These are phyloP conservation scores for Psilocybe subaeruginosa DNA, from an alignment of 768 basidiomycete genomes.

Conservation along the genomic window DNA sequence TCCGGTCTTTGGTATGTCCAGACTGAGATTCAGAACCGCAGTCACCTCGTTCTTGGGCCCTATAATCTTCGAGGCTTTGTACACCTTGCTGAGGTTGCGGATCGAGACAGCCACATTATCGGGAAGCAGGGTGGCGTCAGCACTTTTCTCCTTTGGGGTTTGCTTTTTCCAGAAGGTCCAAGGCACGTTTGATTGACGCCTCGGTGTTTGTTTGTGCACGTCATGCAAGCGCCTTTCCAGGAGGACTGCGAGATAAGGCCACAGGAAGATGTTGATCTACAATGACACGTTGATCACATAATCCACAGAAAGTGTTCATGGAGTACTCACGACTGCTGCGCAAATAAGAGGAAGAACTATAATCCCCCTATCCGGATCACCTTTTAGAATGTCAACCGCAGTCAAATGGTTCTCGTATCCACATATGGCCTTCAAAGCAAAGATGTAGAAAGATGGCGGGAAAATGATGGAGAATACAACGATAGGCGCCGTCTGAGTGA, in stretches of 20 bases:
- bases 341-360: constrained; percentile 62
- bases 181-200: background rate
- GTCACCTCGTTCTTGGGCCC: constrained; percentile 51
- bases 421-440: constrained; percentile 66
- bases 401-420: constrained; percentile 67
- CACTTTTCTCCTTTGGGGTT: background rate
- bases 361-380: constrained; percentile 66
- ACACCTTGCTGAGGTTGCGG: constrained; percentile 63
- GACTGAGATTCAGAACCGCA: constrained; percentile 66
- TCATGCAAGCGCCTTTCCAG: constrained; percentile 68
- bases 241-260: constrained; percentile 67
- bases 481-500: constrained; percentile 46
- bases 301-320: background rate
- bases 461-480: constrained; percentile 72
- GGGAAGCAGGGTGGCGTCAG: background rate
- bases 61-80: constrained; percentile 47
- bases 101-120: constrained; percentile 61
- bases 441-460: constrained; percentile 78
- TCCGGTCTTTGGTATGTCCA: constrained; percentile 71
- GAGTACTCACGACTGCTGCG: constrained; percentile 61
- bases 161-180: background rate
- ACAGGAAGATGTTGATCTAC: constrained; percentile 74
- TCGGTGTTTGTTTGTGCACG: constrained; percentile 28
- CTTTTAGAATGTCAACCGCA: constrained; percentile 53
- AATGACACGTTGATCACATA: background rate